Evolutionary conservation across 2,329 filamentous ascomycete species (phyloP), one percentile per base, ranked within the genome.

Genomic region (Phialophora chinensis): DNA sequence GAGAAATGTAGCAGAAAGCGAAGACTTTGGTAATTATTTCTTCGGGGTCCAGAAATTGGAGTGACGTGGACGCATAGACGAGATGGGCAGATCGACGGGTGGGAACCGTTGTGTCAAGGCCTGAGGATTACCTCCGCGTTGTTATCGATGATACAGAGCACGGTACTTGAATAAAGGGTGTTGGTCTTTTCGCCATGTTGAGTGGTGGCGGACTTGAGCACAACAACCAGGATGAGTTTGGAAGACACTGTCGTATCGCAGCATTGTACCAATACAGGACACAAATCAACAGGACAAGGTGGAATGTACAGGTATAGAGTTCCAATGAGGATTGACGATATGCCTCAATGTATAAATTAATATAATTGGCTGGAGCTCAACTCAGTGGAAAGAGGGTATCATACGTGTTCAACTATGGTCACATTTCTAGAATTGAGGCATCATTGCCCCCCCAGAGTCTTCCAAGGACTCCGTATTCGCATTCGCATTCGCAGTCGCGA

Each of bases 1-100:
- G 95, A 93, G 86, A 80, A 87, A 92, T 77, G 88, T 97, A 4
- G 78, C 80, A 27, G 91, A 92, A 2, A 91, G 92, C 73, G 94
- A 98, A 81, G 88, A 87, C 75, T 87, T 92, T 75, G 94, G 94
- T 10, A 99, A 99, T 78, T 99, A 98, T 80, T 98, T 99, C 79
- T 96, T 97, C 77, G 95, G 87, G 8, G 88, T 97, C 52, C 87
- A 89, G 79, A 90, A 82, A 76, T 33, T 69, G 38, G 63, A 49
- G 17, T 64, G 55, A 63, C 2, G 29, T 7, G 47, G 47, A 25
- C 4, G 20, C 2, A 20, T 7, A 6, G 38, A 17, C 14, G 4
- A 7, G 38, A 7, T 42, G 17, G 10, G 38, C 14, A 4, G 14
- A 1, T 7, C 17, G 17, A 42, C 17, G 4, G 5, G 38, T 2